Base-by-base conservation (phyloP, 768 basidiomycete genomes). In the Mycena floridula region DNA sequence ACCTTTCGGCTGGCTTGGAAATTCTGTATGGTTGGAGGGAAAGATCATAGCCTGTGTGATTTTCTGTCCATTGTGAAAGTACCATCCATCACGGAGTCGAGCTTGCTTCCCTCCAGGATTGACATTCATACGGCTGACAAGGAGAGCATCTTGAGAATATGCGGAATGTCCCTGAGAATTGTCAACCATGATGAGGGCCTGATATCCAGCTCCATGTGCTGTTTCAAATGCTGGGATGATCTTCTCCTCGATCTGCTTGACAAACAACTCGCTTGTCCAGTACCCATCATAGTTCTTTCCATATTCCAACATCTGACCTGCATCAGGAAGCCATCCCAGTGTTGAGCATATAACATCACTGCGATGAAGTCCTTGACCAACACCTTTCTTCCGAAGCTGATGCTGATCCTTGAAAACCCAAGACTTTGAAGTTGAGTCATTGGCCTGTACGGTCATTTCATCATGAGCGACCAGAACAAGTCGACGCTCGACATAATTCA, bases 391-490 rank as follows among this genome's bases (percentile, higher is more conserved):
- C 42, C 45, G 44, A 24, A 67, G 40, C 5, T 50, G 42, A 0
- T 59, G 47, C 42, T 62, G 47, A n/a, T 43, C 49, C 38, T 53
- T 24, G 25, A 41, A 46, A 5, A 47, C 38, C 45, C 45, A 49
- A 4, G 28, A 37, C 37, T 56, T 59, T 39, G 47, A 54, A 18
- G 37, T 25, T 13, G 50, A 55, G 54, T 70, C 59, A 51, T 73
- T 59, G 36, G 65, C 57, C 42, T 74, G 68, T 1, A 59, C 58
- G 2, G 64, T 69, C 62, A 67, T 70, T 46, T 72, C 64, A 50
- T n/a, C n/a, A n/a, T n/a, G n/a, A n/a, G n/a, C n/a, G n/a, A n/a
- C n/a, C n/a, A n/a, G n/a, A n/a, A n/a, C 66, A 69, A 45, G 63
- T 69, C 30, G 53, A 56, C 37, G 50, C 45, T 15, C 59, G 53